Evolutionary conservation across 2,329 filamentous ascomycete genomes (phyloP), one percentile per base, ranked within the genome.

Genomic region (Cladophialophora carrionii): DNA sequence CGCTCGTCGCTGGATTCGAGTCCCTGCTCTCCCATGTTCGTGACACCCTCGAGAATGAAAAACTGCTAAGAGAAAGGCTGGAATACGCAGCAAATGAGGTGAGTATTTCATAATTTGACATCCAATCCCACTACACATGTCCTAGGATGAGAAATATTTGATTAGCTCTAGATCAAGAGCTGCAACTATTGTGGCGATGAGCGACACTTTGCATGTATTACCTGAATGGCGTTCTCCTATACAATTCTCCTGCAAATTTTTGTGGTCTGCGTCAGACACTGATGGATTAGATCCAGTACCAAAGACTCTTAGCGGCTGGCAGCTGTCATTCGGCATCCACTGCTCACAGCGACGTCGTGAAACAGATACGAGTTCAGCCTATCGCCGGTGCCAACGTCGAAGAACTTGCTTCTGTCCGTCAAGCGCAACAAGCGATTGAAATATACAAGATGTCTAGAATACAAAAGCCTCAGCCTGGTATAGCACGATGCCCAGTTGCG

Each of bases 121-220:
- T 51, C 34, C 22, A 0, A 20, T 22, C 14, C 29, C 29, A 3
- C 37, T 24, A 41, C 9, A 29, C 26, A 41, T 59, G 17, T 46
- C 31, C 59, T 48, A 65, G 56, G 67, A 69, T 69, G 82, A 84
- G 76, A 80, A 77, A 79, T 74, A 73, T 71, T 73, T 75, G 74
- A 78, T 89, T 91, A 91, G 89, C 89, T 92, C 89, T 91, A 91
- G 89, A 91, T 90, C 89, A 88, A 83, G 84, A 91, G 87, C 83
- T 85, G 80, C 83, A 60, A 26, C 75, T 61, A 73, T 69, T 77
- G 82, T 81, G 83, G 80, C 81, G 74, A 78, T 85, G 88, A 90
- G 83, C 81, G 87, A 90, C 78, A 85, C 72, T 52, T 78, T 69
- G 67, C 79, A 82, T 83, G 77, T 82, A 82, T 83, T 80, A 80